Conservation (phyloP, 73 alveolate species). For the Diophrys sp. region DNA sequence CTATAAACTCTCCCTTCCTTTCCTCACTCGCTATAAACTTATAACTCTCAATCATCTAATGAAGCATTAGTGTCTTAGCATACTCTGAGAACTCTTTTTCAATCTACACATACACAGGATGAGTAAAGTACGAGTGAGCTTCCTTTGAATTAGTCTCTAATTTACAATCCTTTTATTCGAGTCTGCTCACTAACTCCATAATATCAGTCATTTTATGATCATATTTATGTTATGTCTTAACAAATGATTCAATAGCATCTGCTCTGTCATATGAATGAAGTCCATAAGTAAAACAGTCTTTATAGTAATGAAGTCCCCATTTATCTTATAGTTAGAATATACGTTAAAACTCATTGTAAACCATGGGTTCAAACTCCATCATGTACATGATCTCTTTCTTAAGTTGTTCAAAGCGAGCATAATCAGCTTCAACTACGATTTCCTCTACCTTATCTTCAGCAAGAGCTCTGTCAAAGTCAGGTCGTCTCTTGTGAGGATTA, state of each 20-base stretch:
- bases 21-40: slow-evolving; percentile 19
- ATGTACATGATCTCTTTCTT: slow-evolving; percentile 10
- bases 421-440: slow-evolving; percentile 18
- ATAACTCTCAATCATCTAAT: slow-evolving; percentile 13
- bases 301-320: slow-evolving; percentile 9
- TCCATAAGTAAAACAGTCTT: slow-evolving; percentile 21
- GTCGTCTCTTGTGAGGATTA: slow-evolving; percentile 26
- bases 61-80: slow-evolving; percentile 25
- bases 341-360: slow-evolving; percentile 11
- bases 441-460: slow-evolving; percentile 22
- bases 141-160: slow-evolving; percentile 37
- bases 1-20: too few species aligned
- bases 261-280: slow-evolving; percentile 33
- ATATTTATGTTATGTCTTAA: slow-evolving; percentile 29
- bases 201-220: slow-evolving; percentile 25
- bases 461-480: slow-evolving; percentile 26
- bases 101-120: slow-evolving; percentile 18
- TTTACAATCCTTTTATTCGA: slow-evolving; percentile 13
- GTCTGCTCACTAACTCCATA: slow-evolving; percentile 10
- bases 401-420: slow-evolving; percentile 11
- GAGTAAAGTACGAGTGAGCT: slow-evolving; percentile 28
- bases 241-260: slow-evolving; percentile 20
- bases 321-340: slow-evolving; percentile 3
- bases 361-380: slow-evolving; percentile 12
- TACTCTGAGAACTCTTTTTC: slow-evolving; percentile 17